Conservation (phyloP, 129 eudicot species). For the Escallonia herrerae region DNA sequence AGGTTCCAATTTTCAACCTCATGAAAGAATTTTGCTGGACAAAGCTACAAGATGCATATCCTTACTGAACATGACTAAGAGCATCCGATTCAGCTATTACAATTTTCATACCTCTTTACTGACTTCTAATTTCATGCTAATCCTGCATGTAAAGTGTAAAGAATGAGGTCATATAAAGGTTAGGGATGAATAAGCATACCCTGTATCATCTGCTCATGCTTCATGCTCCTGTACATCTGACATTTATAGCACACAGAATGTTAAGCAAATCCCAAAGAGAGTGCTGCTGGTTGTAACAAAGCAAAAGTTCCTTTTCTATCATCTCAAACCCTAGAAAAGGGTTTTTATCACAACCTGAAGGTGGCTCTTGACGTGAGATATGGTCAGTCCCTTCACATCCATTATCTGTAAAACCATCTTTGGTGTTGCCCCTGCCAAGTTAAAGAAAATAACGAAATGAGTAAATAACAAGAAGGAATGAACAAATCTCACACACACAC, state of each 20-base stretch:
- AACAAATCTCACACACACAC: no score
- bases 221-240: conserved; percentile 68
- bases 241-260: neutral
- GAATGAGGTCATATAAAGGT: neutral
- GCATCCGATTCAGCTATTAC: no score
- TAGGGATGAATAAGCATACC: conserved; percentile 14
- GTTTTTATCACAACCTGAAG: conserved; percentile 39
- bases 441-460: neutral
- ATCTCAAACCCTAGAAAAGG: neutral
- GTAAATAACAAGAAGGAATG: no score
- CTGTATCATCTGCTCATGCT: conserved; percentile 37
- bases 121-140: no score
- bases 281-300: neutral
- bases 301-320: neutral
- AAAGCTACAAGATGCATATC: no score
- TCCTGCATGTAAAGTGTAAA: neutral
- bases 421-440: conserved; percentile 49
- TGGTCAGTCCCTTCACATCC: conserved; percentile 49
- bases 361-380: conserved; percentile 66
- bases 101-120: no score
- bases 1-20: no score
- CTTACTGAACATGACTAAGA: no score
- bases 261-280: no score
- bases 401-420: conserved; percentile 60
- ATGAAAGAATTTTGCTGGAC: no score